Evolutionary conservation across 768 basidiomycete species (phyloP), one percentile per base, ranked within the genome.

Genomic region (Boletus vinaceobasis): DNA sequence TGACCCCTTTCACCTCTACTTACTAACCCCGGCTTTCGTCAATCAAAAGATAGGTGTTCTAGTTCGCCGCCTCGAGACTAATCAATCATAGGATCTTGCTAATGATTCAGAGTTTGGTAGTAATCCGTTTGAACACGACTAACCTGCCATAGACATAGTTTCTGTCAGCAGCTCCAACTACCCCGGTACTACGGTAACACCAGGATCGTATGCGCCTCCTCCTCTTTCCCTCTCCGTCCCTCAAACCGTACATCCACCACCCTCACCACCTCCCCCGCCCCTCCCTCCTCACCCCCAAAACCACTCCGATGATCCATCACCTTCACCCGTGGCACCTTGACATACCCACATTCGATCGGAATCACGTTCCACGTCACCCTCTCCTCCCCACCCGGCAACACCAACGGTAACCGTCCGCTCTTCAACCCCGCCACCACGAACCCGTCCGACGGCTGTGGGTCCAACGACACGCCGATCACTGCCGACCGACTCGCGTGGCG

Each of bases 341-440:
- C 73, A 59, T 81, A 74, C 33, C 90, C 90, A 67, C 88, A 90
- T 55, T 88, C 87, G 37, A 91, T 68, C 2, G 90, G 87, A 29
- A 90, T 78, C 32, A 91, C 65, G 29, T 77, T 80, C 87, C 89
- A 93, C 10, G 71, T 71, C 21, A 92, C 48, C 54, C 69, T 77
- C 60, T 84, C 84, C 67, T 91, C 89, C 27, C 77, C 74, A 6
- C 86, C 86, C 0, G 93, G 87, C 40, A 90, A 74, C n/a, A 98
- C 73, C 43, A 87, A 71, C 3, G 90, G 85, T 9, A 92, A 59
- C 10, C 84, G 79, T 4, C 84, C 83, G 46, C 75, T 80, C 44
- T 90, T 76, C 35, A 88, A 66, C 0, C 95, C 94, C 3, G 90
- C 81, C 40, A 93, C 82, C 15, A 94, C 83, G 69, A 97, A 96